Evolutionary conservation across 2,329 filamentous ascomycete species (phyloP), one percentile per base, ranked within the genome.

Genomic region (Aspergillus sclerotialis): DNA sequence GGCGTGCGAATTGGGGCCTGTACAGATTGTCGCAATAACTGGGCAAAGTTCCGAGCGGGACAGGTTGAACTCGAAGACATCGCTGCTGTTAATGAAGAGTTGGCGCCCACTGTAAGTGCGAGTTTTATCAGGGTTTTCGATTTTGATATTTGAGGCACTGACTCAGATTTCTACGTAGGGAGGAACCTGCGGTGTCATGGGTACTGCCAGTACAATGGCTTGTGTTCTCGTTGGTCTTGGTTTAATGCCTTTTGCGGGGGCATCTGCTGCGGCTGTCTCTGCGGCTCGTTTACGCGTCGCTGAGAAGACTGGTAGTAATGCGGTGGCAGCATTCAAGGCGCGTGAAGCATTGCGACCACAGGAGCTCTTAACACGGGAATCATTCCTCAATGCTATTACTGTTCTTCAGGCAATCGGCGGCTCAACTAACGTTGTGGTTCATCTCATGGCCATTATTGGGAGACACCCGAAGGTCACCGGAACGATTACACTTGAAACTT

Each of bases 1-100:
- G 81, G 81, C 0, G 64, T 67, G 1, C 62, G 81, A 0, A 72
- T 85, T 1, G 81, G 81, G 2, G 81, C 81, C 6, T 85, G 81
- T 40, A 85, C 81, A 0, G 81, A 85, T 46, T 85, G 81, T 37
- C 65, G 81, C 9, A 82, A 75, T 48, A 83, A 81, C 42, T 85
- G 81, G 81, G 80, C 80, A 1, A 70, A 67, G 1, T 84, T 74
- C 38, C 64, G 81, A 13, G 79, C 78, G 0, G 78, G 78, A 0
- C 64, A 68, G 7, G 70, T 84, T 9, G 80, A 84, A 40, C 73
- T 85, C 2, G 81, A 85, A 52, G 80, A 84, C 37, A 84, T 85
- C 16, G 67, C 72, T 1, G 73, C 68, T 2, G 69, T 85, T 23
- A 85, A 84, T 39, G 79, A 84, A 30, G 81, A 84, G 48, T 63